Evolutionary conservation across 2,329 filamentous ascomycete genomes (phyloP).

Genomic region (Verticillium zaregamsianum): DNA sequence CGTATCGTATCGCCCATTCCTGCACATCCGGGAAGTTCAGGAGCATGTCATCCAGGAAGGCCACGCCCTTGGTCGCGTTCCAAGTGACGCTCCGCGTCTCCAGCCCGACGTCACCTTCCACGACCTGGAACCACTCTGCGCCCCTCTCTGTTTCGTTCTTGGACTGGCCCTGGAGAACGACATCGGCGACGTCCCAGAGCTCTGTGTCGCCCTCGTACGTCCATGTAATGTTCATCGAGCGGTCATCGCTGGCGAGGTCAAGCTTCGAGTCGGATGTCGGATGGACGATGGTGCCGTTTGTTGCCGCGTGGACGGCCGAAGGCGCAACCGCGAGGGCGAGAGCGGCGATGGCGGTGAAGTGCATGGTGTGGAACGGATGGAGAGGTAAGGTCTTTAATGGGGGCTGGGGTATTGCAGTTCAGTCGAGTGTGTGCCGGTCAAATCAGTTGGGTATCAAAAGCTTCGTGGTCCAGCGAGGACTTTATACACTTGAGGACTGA

Average conservation of each 20-base stretch:
- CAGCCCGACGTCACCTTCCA: neutral
- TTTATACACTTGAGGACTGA: no score
- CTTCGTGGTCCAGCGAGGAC: no score
- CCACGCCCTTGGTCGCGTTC: neutral
- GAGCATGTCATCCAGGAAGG: neutral
- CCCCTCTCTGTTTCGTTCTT: neutral
- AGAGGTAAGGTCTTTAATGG: no score
- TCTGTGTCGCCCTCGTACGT: neutral
- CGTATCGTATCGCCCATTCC: neutral
- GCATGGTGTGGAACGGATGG: neutral
- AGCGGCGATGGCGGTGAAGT: neutral
- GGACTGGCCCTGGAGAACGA: neutral
- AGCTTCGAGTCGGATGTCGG: neutral
- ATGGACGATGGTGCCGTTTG: neutral
- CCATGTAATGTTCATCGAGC: neutral
- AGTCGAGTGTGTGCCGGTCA: no score
- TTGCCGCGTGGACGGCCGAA: neutral
- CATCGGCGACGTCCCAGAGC: neutral
- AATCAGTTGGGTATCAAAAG: no score
- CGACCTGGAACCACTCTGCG: neutral
- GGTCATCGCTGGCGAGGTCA: neutral
- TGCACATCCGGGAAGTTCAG: neutral
- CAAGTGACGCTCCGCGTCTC: neutral
- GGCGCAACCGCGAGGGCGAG: neutral
- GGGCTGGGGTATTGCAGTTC: no score